phyloP scores from a whole-genome alignment of 2,329 filamentous ascomycete genomes.

The Elsinoe necatrix region DNA sequence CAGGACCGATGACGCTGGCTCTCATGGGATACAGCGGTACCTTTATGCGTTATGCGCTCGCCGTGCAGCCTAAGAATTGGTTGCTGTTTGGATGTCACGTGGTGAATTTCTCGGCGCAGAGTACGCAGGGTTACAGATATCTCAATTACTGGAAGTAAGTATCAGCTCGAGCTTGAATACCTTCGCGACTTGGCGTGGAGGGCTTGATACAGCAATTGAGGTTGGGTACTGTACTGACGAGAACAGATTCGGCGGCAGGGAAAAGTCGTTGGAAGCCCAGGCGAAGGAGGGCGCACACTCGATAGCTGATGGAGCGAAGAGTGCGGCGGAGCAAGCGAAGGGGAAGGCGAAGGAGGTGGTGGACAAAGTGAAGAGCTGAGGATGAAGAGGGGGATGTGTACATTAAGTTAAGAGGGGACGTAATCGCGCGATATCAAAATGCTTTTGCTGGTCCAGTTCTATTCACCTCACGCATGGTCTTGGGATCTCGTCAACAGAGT shows the following conservation, averaged over 20 bases:
- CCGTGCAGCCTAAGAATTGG: slow-evolving; percentile 56
- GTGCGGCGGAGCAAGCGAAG: slow-evolving; percentile 20
- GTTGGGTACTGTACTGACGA: slow-evolving; percentile 8
- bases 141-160: slow-evolving; percentile 49
- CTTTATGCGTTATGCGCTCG: slow-evolving; percentile 60
- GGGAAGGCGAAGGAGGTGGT: slow-evolving; percentile 25
- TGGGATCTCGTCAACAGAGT: neutral
- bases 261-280: slow-evolving; percentile 32
- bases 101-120: slow-evolving; percentile 55
- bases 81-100: slow-evolving; percentile 60
- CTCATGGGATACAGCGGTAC: slow-evolving; percentile 53
- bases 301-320: slow-evolving; percentile 13
- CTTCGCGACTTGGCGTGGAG: no score
- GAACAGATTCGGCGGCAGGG: slow-evolving; percentile 36
- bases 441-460: neutral
- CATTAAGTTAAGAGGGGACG: neutral
- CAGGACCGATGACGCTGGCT: slow-evolving; percentile 53
- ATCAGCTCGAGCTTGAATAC: neutral
- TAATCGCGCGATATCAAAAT: slow-evolving; percentile 1
- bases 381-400: neutral
- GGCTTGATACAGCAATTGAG: no score
- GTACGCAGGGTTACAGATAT: slow-evolving; percentile 54
- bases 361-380: slow-evolving; percentile 22
- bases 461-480: neutral
- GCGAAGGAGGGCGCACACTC: slow-evolving; percentile 29